Base-by-base conservation (phyloP, 208 protist species). In the Wallacemonas sp. region DNA sequence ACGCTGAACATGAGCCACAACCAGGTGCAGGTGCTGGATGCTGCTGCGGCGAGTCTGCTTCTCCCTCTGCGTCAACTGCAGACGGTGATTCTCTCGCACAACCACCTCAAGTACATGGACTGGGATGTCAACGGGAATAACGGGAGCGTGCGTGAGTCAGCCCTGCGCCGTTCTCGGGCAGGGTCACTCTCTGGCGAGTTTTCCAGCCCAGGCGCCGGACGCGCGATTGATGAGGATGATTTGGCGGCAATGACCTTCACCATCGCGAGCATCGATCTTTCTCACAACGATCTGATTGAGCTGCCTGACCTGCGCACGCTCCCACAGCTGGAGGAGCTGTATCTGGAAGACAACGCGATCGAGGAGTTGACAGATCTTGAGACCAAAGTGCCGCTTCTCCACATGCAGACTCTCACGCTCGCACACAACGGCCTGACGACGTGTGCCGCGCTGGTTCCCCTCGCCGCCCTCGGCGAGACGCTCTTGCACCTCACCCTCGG, bases 1-100 rank as follows among this genome's bases (percentile, higher is more conserved):
- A 72, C 87, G 39, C 77, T 96, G 11, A 78, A 96, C 68, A 42
- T 91, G 2, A 85, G 83, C 60, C 68, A 93, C 72, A 96, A 96
- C 65, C 26, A 34, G 15, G 22, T 96, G 11, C 74, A 68, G 11
- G 80, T 90, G 38, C 58, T 91, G 15, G 90, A 96, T 62, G 65
- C 72, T 0, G 71, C 86, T 46, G 69, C 76, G 11, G 66, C 77
- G 15, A 61, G 73, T 6, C 68, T 90, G 22, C 72, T 96, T 28
- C 58, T 65, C n/a, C 55, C 66, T 24, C 73, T 96, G 49, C 47
- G 44, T 15, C 70, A 63, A 4, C 72, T 96, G 2, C 72, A 59
- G 19, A 60, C 55, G 2, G 39, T 91, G 9, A 82, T 93, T 55
- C 70, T 96, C 22, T 92, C 85, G 2, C 56, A 88, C 66, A 94